These are phyloP conservation scores for Ascochyta lentis DNA, from an alignment of 2,329 filamentous ascomycete species.

Conservation along the genomic window DNA sequence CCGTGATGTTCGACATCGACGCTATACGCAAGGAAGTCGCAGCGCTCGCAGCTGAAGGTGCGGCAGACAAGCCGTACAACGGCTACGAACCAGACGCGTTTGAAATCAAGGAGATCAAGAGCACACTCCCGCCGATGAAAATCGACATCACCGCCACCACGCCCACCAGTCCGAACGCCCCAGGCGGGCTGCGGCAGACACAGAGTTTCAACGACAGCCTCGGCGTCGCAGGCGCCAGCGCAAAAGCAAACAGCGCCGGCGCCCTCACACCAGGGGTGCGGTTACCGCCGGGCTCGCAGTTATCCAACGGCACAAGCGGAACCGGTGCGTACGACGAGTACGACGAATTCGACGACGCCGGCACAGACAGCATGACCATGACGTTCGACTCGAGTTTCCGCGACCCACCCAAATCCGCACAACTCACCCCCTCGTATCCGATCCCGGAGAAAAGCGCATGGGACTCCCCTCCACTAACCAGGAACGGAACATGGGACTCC, in stretches of 20 bases:
- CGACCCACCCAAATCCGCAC: conserved; percentile 19
- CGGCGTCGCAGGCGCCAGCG: conserved; percentile 16
- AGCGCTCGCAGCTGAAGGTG: conserved; percentile 75
- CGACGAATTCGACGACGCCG: conserved; percentile 42
- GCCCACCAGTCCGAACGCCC: conserved; percentile 26
- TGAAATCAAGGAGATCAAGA: conserved; percentile 81
- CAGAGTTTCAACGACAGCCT: conserved; percentile 52
- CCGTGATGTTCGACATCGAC: conserved; percentile 91
- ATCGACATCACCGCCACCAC: conserved; percentile 56
- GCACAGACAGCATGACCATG: conserved; percentile 47
- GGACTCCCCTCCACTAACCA: conserved; percentile 3
- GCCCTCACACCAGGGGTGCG: conserved; percentile 17
- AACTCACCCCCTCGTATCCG: conserved; percentile 24
- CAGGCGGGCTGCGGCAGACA: conserved; percentile 43
- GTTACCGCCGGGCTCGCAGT: conserved; percentile 15
- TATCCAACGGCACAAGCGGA: conserved; percentile 25
- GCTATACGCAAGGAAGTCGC: conserved; percentile 76
- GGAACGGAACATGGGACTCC: neutral
- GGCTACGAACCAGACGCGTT: conserved; percentile 46
- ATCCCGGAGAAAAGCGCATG: conserved; percentile 16
- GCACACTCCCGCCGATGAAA: conserved; percentile 89
- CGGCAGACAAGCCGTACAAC: conserved; percentile 30
- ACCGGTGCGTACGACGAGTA: conserved; percentile 42
- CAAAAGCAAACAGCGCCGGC: conserved; percentile 23
- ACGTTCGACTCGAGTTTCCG: conserved; percentile 53